phyloP scores from a whole-genome alignment of 1,284 basidiomycete genomes.

The Salmacisia buchloeana region DNA sequence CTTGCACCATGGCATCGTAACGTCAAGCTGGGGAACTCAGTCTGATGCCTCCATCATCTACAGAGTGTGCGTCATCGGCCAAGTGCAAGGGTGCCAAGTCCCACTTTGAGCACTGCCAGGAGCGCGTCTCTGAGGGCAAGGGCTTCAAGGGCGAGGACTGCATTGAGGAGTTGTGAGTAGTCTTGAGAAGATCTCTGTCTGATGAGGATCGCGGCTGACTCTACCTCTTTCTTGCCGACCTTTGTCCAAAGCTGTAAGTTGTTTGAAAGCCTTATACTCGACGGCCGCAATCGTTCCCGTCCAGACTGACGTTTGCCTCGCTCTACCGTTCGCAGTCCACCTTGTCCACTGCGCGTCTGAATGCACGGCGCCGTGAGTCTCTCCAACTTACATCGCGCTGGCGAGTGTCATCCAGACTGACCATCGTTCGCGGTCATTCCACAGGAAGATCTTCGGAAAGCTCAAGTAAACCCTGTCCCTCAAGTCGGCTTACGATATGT shows the following conservation, averaged over 20 bases:
- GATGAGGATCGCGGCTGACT: neutral
- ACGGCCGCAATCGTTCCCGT: neutral
- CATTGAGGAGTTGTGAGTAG: constrained; percentile 50
- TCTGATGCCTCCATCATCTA: neutral
- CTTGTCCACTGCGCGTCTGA: constrained; percentile 45
- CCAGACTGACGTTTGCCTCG: neutral
- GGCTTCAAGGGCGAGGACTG: constrained; percentile 48
- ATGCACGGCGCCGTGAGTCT: constrained; percentile 39
- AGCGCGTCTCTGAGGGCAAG: constrained; percentile 45
- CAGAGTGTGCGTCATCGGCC: constrained; percentile 48
- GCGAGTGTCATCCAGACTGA: neutral
- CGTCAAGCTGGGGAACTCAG: neutral
- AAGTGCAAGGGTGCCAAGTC: constrained; percentile 42
- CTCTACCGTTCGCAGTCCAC: constrained; percentile 24
- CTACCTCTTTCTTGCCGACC: neutral
- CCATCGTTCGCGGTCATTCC: neutral
- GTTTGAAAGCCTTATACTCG: neutral
- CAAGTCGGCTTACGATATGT: neutral
- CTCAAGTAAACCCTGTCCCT: constrained; percentile 24
- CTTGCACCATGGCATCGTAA: neutral
- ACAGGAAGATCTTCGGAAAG: constrained; percentile 40
- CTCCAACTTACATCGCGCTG: too few relatives aligned
- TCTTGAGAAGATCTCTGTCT: neutral
- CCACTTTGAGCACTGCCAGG: constrained; percentile 50
- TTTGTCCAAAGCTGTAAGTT: constrained; percentile 6